Evolutionary conservation across 352 stramenopile genomes (phyloP).

Genomic region (Aphanomyces invadans): DNA sequence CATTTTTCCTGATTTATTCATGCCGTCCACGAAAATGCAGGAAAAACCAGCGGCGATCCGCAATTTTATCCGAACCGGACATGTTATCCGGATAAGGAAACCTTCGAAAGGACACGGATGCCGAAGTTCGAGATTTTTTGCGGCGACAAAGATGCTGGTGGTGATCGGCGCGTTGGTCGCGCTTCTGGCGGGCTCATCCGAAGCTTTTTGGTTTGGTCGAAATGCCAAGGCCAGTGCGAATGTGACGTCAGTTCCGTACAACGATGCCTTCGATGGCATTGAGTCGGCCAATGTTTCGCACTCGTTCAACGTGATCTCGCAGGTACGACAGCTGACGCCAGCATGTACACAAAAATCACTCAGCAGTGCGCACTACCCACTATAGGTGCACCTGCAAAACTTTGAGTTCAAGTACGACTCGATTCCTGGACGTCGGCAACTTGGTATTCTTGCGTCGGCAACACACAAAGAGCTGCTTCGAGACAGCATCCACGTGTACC

Average conservation of each 20-base stretch:
- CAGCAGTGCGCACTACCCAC: no score
- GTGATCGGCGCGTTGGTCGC: background rate
- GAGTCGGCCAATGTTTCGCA: slow-evolving; percentile 9
- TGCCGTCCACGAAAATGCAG: no score
- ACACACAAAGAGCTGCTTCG: slow-evolving; percentile 51
- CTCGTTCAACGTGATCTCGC: slow-evolving; percentile 16
- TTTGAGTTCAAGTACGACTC: slow-evolving; percentile 81
- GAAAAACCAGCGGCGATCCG: no score
- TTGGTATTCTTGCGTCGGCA: slow-evolving; percentile 53
- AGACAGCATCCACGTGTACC: slow-evolving; percentile 62
- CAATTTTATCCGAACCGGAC: background rate
- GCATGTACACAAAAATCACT: no score
- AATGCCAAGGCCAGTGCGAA: background rate
- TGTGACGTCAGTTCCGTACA: slow-evolving; percentile 2
- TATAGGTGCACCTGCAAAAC: slow-evolving; percentile 41
- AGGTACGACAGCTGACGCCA: background rate
- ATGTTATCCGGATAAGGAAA: background rate
- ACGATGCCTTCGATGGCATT: slow-evolving; percentile 4
- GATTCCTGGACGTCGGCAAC: slow-evolving; percentile 50
- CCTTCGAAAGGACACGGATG: background rate
- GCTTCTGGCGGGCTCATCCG: background rate
- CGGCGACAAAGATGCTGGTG: background rate
- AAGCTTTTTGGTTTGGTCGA: slow-evolving; percentile 4
- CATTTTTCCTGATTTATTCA: no score
- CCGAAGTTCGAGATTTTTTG: background rate